Percentiles rank a stretch among this genome's conserved stretches.
Evolutionary conservation across 2,329 filamentous ascomycete genomes (phyloP).

Genomic region (Ramichloridium luteum): DNA sequence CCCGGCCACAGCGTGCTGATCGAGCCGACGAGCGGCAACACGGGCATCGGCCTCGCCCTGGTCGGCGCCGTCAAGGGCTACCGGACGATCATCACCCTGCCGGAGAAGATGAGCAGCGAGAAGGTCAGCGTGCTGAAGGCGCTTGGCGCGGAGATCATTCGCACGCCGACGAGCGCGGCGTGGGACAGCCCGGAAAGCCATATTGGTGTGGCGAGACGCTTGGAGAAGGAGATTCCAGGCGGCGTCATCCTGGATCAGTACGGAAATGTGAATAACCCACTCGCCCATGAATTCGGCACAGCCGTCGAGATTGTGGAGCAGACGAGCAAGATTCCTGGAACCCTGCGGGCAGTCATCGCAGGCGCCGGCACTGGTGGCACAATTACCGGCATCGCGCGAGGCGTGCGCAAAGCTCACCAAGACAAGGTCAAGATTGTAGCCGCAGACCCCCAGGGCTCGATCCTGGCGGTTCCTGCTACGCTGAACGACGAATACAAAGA

Average conservation of each 20-base stretch:
- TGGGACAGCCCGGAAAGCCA: slow-evolving; percentile 92
- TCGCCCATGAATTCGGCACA: slow-evolving; percentile 86
- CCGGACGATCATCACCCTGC: slow-evolving; percentile 95
- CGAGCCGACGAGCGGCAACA: slow-evolving; percentile 96
- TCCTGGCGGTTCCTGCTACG: slow-evolving; percentile 67
- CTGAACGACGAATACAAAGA: slow-evolving; percentile 74
- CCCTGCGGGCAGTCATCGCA: slow-evolving; percentile 71
- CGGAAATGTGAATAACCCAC: slow-evolving; percentile 77
- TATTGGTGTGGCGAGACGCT: slow-evolving; percentile 80
- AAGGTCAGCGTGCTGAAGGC: slow-evolving; percentile 93
- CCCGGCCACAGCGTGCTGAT: slow-evolving; percentile 85
- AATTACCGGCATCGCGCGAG: slow-evolving; percentile 76
- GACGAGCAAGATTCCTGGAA: slow-evolving; percentile 50
- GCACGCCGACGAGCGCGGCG: slow-evolving; percentile 89
- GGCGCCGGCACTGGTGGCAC: slow-evolving; percentile 94
- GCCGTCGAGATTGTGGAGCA: slow-evolving; percentile 95
- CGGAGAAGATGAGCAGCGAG: slow-evolving; percentile 98
- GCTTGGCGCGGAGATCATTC: slow-evolving; percentile 91
- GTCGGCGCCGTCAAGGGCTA: slow-evolving; percentile 95
- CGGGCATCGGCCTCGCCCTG: slow-evolving; percentile 88
- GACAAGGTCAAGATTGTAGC: slow-evolving; percentile 75
- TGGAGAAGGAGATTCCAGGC: slow-evolving; percentile 93
- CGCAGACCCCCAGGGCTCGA: slow-evolving; percentile 84
- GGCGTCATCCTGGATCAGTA: slow-evolving; percentile 97
- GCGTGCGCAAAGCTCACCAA: slow-evolving; percentile 72